Evolutionary conservation across 2,329 filamentous ascomycete species (phyloP), one percentile per base, ranked within the genome.

Genomic region (Trichophyton verrucosum): DNA sequence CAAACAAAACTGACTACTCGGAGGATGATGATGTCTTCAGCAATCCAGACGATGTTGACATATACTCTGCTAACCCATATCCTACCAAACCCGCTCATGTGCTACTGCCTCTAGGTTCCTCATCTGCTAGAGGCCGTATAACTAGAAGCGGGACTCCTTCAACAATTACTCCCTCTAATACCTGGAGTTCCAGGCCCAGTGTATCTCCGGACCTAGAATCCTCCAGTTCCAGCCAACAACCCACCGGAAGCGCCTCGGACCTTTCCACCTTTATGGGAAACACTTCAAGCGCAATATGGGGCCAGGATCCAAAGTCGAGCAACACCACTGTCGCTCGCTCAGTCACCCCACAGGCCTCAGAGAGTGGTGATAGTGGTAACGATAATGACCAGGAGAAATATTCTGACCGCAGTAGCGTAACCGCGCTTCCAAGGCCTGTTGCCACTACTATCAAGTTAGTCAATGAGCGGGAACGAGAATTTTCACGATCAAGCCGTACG

Each of bases 71-170:
- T 42, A 76, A 72, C 15, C 76, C 76, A 15, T 78, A 75, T 64
- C 76, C 76, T n/a, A 77, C 76, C 11, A 78, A 77, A 61, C 74
- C 76, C 15, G 74, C 75, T 57, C 76, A 78, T 64, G 70, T 78
- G 22, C 68, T 78, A 33, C 64, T 75, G 13, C 76, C 76, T 4
- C 57, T n/a, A 20, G 57, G 40, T 20, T 30, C 40, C 20, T 17
- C 22, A 30, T 38, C 33, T 13, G 20, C n/a, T 71, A 72, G 51
- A 66, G 70, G 27, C 71, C 69, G 42, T 64, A 40, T 42, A 24
- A 22, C 40, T 15, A 24, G 36, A 24, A 24, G n/a, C 22, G 55
- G 33, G n/a, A 44, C 33, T 44, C 47, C 51, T 42, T 55, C 51
- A 36, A 55, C 51, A 44, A 44, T 44, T n/a, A 55, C 27, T 15